phyloP scores from a whole-genome alignment of 1,284 basidiomycete species.

The Cystobasidium slooffiae region DNA sequence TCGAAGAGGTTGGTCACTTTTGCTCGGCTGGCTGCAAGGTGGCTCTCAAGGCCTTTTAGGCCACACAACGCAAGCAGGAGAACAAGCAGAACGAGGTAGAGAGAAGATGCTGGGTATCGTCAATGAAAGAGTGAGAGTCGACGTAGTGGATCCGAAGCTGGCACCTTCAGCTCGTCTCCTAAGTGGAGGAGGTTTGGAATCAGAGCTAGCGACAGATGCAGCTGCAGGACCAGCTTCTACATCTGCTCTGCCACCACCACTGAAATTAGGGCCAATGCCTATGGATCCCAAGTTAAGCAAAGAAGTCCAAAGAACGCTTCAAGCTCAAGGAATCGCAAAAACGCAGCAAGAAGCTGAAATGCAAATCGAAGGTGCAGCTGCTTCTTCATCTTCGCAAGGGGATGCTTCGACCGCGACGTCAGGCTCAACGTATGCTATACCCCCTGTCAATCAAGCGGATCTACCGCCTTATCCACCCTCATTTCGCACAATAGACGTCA shows the following conservation, averaged over 20 bases:
- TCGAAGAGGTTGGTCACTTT: conserved; percentile 84
- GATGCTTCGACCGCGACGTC: conserved; percentile 20
- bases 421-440: conserved; percentile 30
- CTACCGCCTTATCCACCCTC: conserved; percentile 75
- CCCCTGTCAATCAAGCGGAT: conserved; percentile 62
- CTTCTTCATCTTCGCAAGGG: no score
- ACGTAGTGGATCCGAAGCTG: conserved; percentile 64
- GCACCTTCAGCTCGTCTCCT: conserved; percentile 20
- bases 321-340: conserved; percentile 46
- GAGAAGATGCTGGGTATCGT: conserved; percentile 87
- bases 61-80: conserved; percentile 65
- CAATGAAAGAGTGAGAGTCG: conserved; percentile 88
- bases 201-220: conserved; percentile 28
- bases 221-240: not conserved
- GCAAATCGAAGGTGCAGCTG: conserved; percentile 44
- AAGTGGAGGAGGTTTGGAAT: conserved; percentile 34
- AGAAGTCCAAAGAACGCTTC: conserved; percentile 63
- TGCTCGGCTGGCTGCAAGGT: conserved; percentile 95
- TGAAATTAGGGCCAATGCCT: conserved; percentile 82
- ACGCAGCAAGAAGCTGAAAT: conserved; percentile 38
- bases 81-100: conserved; percentile 69
- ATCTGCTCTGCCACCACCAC: conserved; percentile 44
- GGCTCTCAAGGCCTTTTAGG: conserved; percentile 78
- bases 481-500: conserved; percentile 86
- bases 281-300: conserved; percentile 75